Evolutionary conservation across 306 rosid genomes (phyloP).

Genomic region (Astragalus glycyphyllos): DNA sequence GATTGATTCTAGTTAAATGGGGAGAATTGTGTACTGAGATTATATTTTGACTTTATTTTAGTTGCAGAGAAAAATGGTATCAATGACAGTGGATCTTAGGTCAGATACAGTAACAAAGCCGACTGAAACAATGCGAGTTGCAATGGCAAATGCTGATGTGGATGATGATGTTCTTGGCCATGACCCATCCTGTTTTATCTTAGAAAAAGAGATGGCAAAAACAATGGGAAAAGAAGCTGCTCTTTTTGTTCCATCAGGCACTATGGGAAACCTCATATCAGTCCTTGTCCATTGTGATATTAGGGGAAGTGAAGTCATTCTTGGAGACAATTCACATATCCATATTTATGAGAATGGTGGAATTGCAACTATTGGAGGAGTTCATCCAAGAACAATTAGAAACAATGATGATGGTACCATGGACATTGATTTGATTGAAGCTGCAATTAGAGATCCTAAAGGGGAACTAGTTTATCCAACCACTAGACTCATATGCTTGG

Average conservation of each 20-base stretch:
- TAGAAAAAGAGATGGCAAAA: slow-evolving; percentile 79
- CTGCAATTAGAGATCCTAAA: slow-evolving; percentile 75
- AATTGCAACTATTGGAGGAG: slow-evolving; percentile 86
- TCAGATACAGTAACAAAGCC: slow-evolving; percentile 95
- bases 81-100: slow-evolving; percentile 73
- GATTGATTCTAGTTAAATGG: no score
- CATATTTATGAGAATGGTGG: slow-evolving; percentile 94
- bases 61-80: slow-evolving; percentile 62
- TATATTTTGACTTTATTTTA: slow-evolving; percentile 11
- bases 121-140: slow-evolving; percentile 73
- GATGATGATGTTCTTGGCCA: slow-evolving; percentile 77
- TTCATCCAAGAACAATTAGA: slow-evolving; percentile 75
- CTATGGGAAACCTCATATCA: slow-evolving; percentile 91
- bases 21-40: background rate
- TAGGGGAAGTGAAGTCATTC: slow-evolving; percentile 92
- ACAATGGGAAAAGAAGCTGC: slow-evolving; percentile 83
- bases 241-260: slow-evolving; percentile 89
- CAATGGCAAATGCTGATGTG: slow-evolving; percentile 81
- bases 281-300: slow-evolving; percentile 90
- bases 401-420: slow-evolving; percentile 89
- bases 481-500: slow-evolving; percentile 94
- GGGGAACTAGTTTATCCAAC: slow-evolving; percentile 74
- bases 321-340: slow-evolving; percentile 86
- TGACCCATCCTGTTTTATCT: slow-evolving; percentile 72
- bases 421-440: slow-evolving; percentile 74